phyloP scores from a whole-genome alignment of 495 filamentous ascomycete species.

The Xylaria intraflava region DNA sequence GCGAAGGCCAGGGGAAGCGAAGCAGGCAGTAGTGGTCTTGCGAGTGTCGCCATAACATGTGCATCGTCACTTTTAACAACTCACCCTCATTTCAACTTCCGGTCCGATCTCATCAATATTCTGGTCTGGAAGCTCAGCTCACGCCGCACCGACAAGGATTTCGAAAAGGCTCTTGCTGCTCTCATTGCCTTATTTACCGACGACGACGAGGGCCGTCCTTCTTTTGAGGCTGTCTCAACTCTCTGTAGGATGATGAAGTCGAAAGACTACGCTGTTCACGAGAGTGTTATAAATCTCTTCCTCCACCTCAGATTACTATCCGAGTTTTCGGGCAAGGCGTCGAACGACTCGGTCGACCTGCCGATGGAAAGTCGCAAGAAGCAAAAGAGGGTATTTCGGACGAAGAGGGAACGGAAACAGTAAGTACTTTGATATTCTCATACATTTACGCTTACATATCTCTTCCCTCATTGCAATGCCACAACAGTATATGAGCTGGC shows the following conservation, averaged over 20 bases:
- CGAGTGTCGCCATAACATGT: slow-evolving; percentile 74
- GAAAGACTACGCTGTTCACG: slow-evolving; percentile 70
- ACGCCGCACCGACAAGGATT: slow-evolving; percentile 61
- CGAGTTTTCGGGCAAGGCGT: slow-evolving; percentile 79
- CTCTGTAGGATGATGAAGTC: slow-evolving; percentile 92
- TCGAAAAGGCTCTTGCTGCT: slow-evolving; percentile 68
- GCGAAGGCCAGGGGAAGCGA: slow-evolving; percentile 44
- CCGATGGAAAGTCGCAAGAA: slow-evolving; percentile 50
- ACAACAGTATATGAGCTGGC: no score
- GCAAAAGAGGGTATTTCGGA: slow-evolving; percentile 55
- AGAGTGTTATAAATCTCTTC: slow-evolving; percentile 84
- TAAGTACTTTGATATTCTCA: not conserved
- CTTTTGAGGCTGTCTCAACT: slow-evolving; percentile 77
- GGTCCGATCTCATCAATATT: slow-evolving; percentile 77
- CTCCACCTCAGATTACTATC: slow-evolving; percentile 80
- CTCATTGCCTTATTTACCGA: slow-evolving; percentile 76
- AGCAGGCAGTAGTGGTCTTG: slow-evolving; percentile 37
- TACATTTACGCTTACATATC: not conserved
- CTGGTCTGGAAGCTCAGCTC: slow-evolving; percentile 73
- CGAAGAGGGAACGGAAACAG: slow-evolving; percentile 43
- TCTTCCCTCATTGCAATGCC: no score
- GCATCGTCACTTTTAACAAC: slow-evolving; percentile 67
- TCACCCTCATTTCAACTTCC: slow-evolving; percentile 95
- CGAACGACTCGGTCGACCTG: slow-evolving; percentile 63
- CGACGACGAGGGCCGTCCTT: slow-evolving; percentile 81